Evolutionary conservation across 345 rosid genomes (phyloP), one percentile per base, ranked within the genome.

Genomic region (Syzygium aromaticum): DNA sequence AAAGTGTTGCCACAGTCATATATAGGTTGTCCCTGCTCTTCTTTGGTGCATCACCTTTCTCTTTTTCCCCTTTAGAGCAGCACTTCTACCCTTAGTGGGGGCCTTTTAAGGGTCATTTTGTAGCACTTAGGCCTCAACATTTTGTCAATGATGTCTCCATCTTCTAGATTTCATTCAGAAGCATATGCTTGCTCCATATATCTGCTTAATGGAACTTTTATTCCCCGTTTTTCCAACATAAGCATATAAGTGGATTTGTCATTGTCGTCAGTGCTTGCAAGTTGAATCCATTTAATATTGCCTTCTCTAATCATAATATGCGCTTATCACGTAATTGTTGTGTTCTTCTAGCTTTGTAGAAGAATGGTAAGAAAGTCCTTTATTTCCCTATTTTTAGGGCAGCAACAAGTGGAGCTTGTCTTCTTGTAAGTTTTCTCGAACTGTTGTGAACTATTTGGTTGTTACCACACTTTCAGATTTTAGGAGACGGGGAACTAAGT

Each of bases 401-500:
- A 61, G 17, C 17, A 61, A n/a, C 38, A 61, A n/a, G 38, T n/a
- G 15, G 33, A 61, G 38, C 38, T 61, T 73, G 49, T 38, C 49
- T 56, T 22, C 61, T 19, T 73, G 49, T 73, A 33, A 19, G 49
- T 8, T 33, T 73, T 73, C 25, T 73, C 1, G 49, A 73, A 73
- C 80, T 73, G 49, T 73, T 33, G 80, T 73, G 80, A 73, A 17
- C 25, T 67, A 25, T 53, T 38, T 38, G 12, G 17, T 67, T 86
- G 54, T 49, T 54, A n/a, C 25, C 25, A 40, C 85, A 85, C 54
- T 53, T 90, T 56, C 90, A 97, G 98, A 93, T 97, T 92, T 91
- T 97, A 15, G 98, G 97, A n/a, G 91, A 93, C 0, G 98, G 98
- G 53, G 98, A 96, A 87, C 90, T 97, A 30, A 94, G 92, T n/a